Evolutionary conservation across 2,329 filamentous ascomycete genomes (phyloP).

Genomic region (Alternaria tenuissima): DNA sequence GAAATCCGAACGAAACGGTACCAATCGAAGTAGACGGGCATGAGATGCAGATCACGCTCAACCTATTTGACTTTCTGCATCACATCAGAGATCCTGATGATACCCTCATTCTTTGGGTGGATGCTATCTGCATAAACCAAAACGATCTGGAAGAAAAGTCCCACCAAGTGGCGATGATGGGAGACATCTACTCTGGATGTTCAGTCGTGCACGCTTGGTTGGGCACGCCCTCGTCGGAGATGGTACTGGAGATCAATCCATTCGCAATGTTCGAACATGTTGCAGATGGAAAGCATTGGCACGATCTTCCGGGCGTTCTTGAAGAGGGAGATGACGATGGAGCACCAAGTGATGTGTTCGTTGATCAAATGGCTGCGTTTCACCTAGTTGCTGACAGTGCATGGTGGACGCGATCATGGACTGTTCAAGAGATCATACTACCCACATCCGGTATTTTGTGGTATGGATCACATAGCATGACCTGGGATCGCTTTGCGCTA

Average conservation of each 20-base stretch:
- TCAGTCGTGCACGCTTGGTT: constrained; percentile 2
- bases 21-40: constrained; percentile 1
- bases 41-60: constrained; percentile 1
- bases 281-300: background rate
- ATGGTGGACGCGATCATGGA: constrained; percentile 8
- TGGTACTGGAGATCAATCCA: background rate
- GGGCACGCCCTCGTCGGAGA: background rate
- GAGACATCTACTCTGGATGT: background rate
- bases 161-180: constrained; percentile 5
- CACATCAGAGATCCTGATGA: background rate
- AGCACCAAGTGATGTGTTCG: background rate
- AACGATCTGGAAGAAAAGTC: background rate
- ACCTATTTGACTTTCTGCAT: constrained; percentile 1
- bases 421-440: constrained; percentile 4
- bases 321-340: background rate
- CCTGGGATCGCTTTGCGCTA: background rate
- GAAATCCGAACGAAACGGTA: background rate
- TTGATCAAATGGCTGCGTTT: background rate
- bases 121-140: constrained; percentile 3
- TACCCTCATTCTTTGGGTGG: background rate
- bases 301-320: background rate
- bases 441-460: background rate
- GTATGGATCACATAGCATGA: background rate
- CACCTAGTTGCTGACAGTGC: background rate
- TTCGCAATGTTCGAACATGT: background rate